Base-by-base conservation (phyloP, 208 protist genomes). In the Acanthamoeba castellanii region DNA sequence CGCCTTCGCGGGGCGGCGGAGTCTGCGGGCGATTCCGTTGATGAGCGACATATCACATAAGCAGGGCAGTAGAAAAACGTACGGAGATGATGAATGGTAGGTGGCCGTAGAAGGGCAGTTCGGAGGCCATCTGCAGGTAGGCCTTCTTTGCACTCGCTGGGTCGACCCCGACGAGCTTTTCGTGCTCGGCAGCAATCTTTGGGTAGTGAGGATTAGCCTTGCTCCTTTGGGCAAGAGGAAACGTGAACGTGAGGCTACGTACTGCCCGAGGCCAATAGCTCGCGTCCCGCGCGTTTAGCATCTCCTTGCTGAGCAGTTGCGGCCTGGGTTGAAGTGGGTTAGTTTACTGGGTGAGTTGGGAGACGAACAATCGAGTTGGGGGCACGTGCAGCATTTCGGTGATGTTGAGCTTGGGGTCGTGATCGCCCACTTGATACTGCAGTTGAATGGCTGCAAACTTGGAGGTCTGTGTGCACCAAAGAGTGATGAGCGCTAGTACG, bases 41-140 rank as follows among this genome's bases (percentile, higher is more conserved):
- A 22, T 57, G 57, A 61, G 13, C 20, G 22, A 61, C 52, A 22
- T 22, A 22, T 57, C 18, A 18, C 16, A n/a, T 2, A 66, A 20
- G 59, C 0, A 5, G 20, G 25, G 14, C 59, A 66, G 59, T n/a
- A n/a, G 59, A 66, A 66, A n/a, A 66, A 66, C 37, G 30, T 52
- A 81, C 72, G 37, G 72, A n/a, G 32, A 81, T 50, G 42, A 20
- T 30, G 72, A 81, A 81, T 6, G 72, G 72, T 0, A 81, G 7
- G 42, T 52, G 50, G 72, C 72, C 72, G 37, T 81, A 81, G 72
- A 81, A 81, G 72, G 72, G 72, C 14, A 81, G 72, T 8, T 22
- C 42, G 37, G 72, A 81, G 25, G 72, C 72, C 72, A 81, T 42
- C 72, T 9, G 22, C 32, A 81, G 32, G 1, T 50, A 81, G 37